Percentiles rank a stretch among this genome's conserved stretches.
Evolutionary conservation across 176 grass and related monocot genomes (phyloP).

Genomic region (Ananas comosus): DNA sequence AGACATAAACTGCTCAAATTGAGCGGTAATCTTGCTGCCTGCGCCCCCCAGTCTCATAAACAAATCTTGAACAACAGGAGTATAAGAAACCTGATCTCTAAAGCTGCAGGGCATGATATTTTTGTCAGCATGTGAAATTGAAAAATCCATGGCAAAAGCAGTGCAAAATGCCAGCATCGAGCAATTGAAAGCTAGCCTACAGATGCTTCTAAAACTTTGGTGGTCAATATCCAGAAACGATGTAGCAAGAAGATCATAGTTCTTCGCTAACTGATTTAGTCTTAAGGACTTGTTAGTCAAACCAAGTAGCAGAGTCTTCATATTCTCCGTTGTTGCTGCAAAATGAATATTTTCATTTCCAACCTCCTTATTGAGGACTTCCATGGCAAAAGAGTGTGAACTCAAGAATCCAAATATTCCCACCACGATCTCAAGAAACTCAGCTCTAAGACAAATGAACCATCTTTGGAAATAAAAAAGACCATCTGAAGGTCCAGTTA

Average conservation of each 20-base stretch:
- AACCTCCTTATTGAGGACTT: conserved; percentile 4
- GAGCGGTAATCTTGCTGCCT: conserved; percentile 25
- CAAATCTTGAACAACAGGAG: conserved; percentile 49
- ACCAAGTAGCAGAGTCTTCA: conserved; percentile 27
- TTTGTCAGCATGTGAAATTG: conserved; percentile 7
- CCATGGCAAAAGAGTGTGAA: conserved; percentile 10
- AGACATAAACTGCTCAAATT: conserved; percentile 39
- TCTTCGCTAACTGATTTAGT: conserved; percentile 52
- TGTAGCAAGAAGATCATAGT: conserved; percentile 66
- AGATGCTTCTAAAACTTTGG: conserved; percentile 40
- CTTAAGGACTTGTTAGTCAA: conserved; percentile 45
- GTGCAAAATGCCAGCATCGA: conserved; percentile 71
- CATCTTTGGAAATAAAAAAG: conserved; percentile 70
- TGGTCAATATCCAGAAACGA: conserved; percentile 64
- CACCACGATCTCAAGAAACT: conserved; percentile 46
- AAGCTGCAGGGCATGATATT: conserved; percentile 15
- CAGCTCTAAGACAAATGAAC: conserved; percentile 76
- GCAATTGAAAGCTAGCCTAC: conserved; percentile 57
- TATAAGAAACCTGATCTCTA: conserved; percentile 31
- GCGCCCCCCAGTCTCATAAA: conserved; percentile 37
- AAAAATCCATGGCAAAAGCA: conserved; percentile 45
- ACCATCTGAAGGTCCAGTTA: conserved; percentile 22
- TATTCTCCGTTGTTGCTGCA: conserved; percentile 19
- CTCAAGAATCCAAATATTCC: conserved; percentile 43
- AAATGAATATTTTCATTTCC: conserved; percentile 10